These are phyloP conservation scores for Echinosophora koreensis DNA, from an alignment of 306 rosid genomes.

Conservation along the genomic window DNA sequence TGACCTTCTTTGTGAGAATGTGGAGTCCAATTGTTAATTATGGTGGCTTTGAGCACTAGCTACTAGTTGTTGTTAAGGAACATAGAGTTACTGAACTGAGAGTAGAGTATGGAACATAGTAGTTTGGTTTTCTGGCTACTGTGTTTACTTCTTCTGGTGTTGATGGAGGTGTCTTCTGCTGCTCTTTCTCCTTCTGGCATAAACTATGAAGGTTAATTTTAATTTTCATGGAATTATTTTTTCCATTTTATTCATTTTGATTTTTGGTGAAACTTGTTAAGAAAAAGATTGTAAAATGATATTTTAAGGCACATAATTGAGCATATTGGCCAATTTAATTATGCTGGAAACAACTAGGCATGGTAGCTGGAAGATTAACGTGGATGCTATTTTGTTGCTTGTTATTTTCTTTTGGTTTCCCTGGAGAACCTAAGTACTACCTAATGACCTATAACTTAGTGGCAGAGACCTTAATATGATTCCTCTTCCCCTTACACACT, in stretches of 20 bases:
- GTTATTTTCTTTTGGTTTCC: conserved; percentile 18
- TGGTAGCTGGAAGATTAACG: conserved; percentile 24
- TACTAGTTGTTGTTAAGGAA: conserved; percentile 48
- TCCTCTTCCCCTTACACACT: conserved; percentile 16
- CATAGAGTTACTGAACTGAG: conserved; percentile 43
- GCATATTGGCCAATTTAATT: conserved; percentile 35
- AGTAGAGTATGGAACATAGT: conserved; percentile 56
- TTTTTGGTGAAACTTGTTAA: conserved; percentile 33
- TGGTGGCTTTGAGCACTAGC: conserved; percentile 54
- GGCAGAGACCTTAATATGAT: conserved; percentile 26
- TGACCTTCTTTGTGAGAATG: conserved; percentile 58
- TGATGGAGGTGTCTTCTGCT: conserved; percentile 71
- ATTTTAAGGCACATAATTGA: conserved; percentile 28
- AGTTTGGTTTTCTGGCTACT: conserved; percentile 56
- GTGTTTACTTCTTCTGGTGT: conserved; percentile 63
- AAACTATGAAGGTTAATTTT: conserved; percentile 85
- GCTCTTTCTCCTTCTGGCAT: conserved; percentile 96
- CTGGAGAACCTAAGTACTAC: conserved; percentile 18
- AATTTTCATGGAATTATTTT: conserved; percentile 1
- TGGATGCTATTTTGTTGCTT: conserved; percentile 25
- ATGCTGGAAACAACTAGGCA: conserved; percentile 24
- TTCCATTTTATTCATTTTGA: conserved; percentile 2
- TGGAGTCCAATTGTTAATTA: conserved; percentile 44
- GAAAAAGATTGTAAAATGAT: conserved; percentile 34
- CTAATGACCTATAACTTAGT: conserved; percentile 32